Evolutionary conservation across 1,284 basidiomycete species (phyloP), one percentile per base, ranked within the genome.

Genomic region (Trichosporon sp.): DNA sequence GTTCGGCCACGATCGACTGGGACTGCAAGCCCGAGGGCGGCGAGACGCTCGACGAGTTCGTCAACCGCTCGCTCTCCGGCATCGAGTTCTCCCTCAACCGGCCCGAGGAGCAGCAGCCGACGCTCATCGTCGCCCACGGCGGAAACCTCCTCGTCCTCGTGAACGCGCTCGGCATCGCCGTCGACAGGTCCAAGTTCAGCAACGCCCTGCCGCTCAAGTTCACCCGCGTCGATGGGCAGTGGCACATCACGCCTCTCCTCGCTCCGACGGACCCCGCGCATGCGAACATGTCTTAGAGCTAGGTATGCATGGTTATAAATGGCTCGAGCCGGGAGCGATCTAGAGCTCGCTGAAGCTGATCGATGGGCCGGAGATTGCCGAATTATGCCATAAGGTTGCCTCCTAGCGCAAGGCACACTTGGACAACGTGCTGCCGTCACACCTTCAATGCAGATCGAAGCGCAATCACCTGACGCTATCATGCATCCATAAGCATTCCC

Each of bases 81-180:
- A n/a, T 65, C 19, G 59, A 61, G 25, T 11, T 75, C 36, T n/a
- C 73, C 68, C 56, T 77, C 69, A 46, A 44, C 23, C 16, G 74
- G 44, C 13, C 74, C 69, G 13, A 73, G 23, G 59, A 72, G 54
- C 16, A 73, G 21, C 56, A 73, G 27, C 19, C 76, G 71, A n/a
- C 65, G 59, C 23, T 71, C 67, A n/a, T 71, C 67, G 40, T 65
- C 66, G 63, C 63, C 10, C 63, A 65, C 31, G 63, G 63, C 29
- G 63, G 63, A 1, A 65, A 65, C 49, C 60, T 65, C 4, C 32
- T 61, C 11, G 63, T 65, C 19, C 60, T 65, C 13, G 57, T 52
- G 1, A 33, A 34, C 21, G 32, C 54, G 37, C 59, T 64, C 21
- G 25, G 31, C 9, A 21, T 61, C 16, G 9, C 16, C 2, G 5